phyloP scores from a whole-genome alignment of 306 rosid species.

The cucumber (Cucumis sativus) region DNA sequence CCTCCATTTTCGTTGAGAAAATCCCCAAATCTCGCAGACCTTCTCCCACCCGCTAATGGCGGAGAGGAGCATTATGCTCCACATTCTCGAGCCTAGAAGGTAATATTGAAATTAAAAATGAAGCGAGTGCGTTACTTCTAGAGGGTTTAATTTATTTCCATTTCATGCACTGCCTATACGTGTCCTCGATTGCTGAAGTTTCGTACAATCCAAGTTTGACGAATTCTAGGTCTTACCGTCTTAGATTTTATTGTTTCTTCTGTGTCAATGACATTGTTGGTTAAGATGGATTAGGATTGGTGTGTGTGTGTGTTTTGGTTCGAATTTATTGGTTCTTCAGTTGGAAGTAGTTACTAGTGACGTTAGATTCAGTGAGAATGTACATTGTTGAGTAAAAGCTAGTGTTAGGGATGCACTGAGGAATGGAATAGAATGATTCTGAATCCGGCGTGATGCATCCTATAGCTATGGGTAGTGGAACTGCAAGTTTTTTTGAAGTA shows the following conservation, averaged over 20 bases:
- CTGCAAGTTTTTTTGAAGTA: constrained; percentile 38
- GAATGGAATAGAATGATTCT: constrained; percentile 4
- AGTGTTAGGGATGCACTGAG: neutral
- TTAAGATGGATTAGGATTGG: neutral
- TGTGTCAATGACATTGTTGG: neutral
- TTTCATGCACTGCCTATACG: constrained; percentile 19
- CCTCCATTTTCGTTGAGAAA: constrained; percentile 17
- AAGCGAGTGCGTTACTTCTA: neutral
- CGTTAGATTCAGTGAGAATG: neutral
- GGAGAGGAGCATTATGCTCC: constrained; percentile 41
- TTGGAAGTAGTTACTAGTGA: neutral
- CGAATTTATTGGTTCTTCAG: neutral
- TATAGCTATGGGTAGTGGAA: constrained; percentile 2
- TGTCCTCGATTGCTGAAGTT: constrained; percentile 19
- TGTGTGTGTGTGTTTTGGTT: neutral
- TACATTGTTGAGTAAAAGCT: neutral
- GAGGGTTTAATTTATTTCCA: neutral
- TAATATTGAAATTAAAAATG: constrained; percentile 7
- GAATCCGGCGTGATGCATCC: constrained; percentile 1
- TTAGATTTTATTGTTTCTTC: constrained; percentile 1
- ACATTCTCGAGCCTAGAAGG: constrained; percentile 41
- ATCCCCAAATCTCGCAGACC: constrained; percentile 12
- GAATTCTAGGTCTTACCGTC: constrained; percentile 12
- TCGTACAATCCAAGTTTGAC: constrained; percentile 23
- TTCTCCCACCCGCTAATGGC: constrained; percentile 30